A percentile compares a stretch with the other conserved stretches of the same genome.
These are phyloP conservation scores for Posidonia oceanica DNA, from an alignment of 116 monocot species.

Conservation along the genomic window DNA sequence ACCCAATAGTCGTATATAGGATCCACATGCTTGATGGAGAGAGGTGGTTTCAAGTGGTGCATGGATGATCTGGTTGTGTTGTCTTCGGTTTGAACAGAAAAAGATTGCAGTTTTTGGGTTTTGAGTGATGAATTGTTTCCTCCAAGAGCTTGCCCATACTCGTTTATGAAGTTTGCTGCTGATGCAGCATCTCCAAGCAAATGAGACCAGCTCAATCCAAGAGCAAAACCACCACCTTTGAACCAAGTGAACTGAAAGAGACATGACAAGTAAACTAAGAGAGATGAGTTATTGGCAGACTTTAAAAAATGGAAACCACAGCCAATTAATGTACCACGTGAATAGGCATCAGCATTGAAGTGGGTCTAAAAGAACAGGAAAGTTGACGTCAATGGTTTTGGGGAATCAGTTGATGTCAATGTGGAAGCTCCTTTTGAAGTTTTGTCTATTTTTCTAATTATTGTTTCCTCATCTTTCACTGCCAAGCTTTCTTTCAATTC, in stretches of 20 bases:
- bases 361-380: too few relatives aligned
- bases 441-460: too few relatives aligned
- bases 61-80: not conserved
- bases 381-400: too few relatives aligned
- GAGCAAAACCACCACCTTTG: slow-evolving; percentile 48
- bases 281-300: not conserved
- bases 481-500: too few relatives aligned
- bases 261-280: not conserved
- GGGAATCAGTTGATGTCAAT: too few relatives aligned
- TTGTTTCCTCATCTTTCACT: too few relatives aligned
- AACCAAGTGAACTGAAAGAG: slow-evolving; percentile 41
- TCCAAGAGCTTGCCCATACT: slow-evolving; percentile 25
- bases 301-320: too few relatives aligned
- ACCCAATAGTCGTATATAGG: slow-evolving; percentile 28
- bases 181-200: slow-evolving; percentile 18
- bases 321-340: too few relatives aligned
- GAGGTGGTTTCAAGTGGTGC: not conserved
- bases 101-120: not conserved
- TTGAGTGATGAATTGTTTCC: not conserved
- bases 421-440: too few relatives aligned
- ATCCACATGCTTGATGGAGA: slow-evolving; percentile 21
- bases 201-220: slow-evolving; percentile 65
- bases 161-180: slow-evolving; percentile 30
- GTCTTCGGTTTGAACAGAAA: not conserved
- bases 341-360: too few relatives aligned